Base-by-base conservation (phyloP, 2,329 filamentous ascomycete species). In the Zymoseptoria tritici region DNA sequence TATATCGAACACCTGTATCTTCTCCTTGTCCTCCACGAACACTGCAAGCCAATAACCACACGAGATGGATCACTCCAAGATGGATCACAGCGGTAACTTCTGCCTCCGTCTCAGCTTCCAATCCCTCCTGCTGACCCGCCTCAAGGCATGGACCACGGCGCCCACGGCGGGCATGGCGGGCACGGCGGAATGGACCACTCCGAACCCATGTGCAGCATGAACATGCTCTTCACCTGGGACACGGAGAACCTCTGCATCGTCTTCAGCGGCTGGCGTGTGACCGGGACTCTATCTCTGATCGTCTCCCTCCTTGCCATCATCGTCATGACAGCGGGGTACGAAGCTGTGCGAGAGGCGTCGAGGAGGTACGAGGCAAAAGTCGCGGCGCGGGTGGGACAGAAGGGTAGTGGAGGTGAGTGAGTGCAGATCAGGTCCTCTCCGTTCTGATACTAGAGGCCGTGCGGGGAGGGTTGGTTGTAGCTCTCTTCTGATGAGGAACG, bases 241-340 rank as follows among this genome's bases (percentile, higher is more conserved):
- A 93, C 92, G 2, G 84, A 82, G 59, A 89, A 97, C 77, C 90
- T 99, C 65, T 99, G 94, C 82, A 95, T 99, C 76, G 85, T 99
- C 75, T 99, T 97, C 81, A 83, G 82, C 68, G 85, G 87, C 76
- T 99, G 94, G 94, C 92, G 90, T 77, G 78, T 99, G 75, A 86
- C 83, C 63, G 86, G 87, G 62, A 86, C 86, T 2, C 71, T 83
- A 56, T 88, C 88, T 36, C 87, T 99, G 60, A 70, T 97, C 73
- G 75, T 91, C 70, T 96, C 93, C 26, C 86, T 99, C 62, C 69
- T 94, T 67, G 89, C 85, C 66, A 87, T 99, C 68, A 83, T 95
- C 61, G 81, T 89, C 62, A 80, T 99, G 65, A 89, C 88, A 36
- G 90, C 91, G n/a, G 91, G 91, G 66, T 99, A 97, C 80, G 94